phyloP scores from a whole-genome alignment of 495 filamentous ascomycete genomes.

The Rostrohypoxylon terebratum region DNA sequence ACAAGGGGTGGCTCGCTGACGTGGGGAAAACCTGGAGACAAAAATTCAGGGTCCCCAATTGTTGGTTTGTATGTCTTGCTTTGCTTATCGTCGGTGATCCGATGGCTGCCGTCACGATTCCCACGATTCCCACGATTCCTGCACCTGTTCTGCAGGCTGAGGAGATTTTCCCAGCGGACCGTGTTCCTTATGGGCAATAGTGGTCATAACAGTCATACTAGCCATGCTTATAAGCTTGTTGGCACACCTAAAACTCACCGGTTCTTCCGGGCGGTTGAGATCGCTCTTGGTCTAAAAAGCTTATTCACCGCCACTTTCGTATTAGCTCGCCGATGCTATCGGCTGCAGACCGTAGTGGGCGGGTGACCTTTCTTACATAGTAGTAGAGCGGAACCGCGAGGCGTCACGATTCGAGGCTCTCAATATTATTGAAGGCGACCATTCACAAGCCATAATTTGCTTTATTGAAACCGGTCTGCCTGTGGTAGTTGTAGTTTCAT shows the following conservation, averaged over 20 bases:
- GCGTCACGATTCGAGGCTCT: conserved; percentile 24
- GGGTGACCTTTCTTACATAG: conserved; percentile 24
- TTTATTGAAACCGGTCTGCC: conserved; percentile 18
- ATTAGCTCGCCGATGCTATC: conserved; percentile 36
- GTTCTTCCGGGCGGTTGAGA: conserved; percentile 4
- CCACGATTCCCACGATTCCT: conserved; percentile 21
- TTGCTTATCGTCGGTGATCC: conserved; percentile 35
- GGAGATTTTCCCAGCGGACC: conserved; percentile 18
- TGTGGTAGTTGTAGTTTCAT: conserved; percentile 26
- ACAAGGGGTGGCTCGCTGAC: conserved; percentile 26
- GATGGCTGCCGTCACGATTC: conserved; percentile 29
- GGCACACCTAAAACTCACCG: conserved; percentile 37
- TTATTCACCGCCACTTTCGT: conserved; percentile 47
- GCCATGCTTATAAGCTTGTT: conserved; percentile 23
- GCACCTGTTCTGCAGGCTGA: conserved; percentile 23
- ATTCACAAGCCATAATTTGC: conserved; percentile 24
- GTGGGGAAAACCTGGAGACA: conserved; percentile 47
- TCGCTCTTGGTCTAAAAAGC: conserved; percentile 32
- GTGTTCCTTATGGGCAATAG: conserved; percentile 18
- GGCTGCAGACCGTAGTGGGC: neutral
- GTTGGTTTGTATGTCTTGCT: conserved; percentile 23
- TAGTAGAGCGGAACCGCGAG: conserved; percentile 24
- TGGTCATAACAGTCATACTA: neutral
- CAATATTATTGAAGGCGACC: conserved; percentile 7
- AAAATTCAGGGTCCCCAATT: conserved; percentile 23